These are phyloP conservation scores for Moesziomyces globuligerus DNA, from an alignment of 1,284 basidiomycete species.

Conservation along the genomic window DNA sequence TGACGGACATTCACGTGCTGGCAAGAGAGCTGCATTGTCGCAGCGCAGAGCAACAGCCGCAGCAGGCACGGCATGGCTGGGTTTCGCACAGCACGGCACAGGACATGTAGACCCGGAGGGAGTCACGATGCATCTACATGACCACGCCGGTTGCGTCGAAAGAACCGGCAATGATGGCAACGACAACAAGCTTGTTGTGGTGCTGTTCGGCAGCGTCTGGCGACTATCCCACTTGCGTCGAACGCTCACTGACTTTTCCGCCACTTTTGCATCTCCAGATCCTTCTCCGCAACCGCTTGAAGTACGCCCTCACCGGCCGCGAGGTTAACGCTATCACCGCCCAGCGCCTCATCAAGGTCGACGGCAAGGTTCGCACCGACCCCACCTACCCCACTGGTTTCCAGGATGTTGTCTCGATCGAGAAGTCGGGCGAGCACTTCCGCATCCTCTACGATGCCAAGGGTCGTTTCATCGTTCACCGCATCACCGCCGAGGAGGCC, in stretches of 20 bases:
- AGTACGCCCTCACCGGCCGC: slow-evolving; percentile 95
- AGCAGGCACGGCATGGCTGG: too few species aligned
- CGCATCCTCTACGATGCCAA: slow-evolving; percentile 99
- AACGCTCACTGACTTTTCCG: slow-evolving; percentile 4
- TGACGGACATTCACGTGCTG: too few species aligned
- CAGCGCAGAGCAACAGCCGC: too few species aligned
- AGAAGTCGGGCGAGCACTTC: slow-evolving; percentile 99
- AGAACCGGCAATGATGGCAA: too few species aligned
- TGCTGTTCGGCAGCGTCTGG: too few species aligned
- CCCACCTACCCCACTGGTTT: slow-evolving; percentile 96
- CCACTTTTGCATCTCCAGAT: slow-evolving; percentile 69
- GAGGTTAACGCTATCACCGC: slow-evolving; percentile 95
- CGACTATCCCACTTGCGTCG: background rate
- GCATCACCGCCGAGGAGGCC: slow-evolving; percentile 98
- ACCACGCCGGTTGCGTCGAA: too few species aligned
- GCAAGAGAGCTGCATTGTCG: too few species aligned
- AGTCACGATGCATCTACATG: too few species aligned
- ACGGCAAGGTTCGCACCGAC: slow-evolving; percentile 98
- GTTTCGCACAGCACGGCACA: too few species aligned
- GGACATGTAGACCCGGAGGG: too few species aligned
- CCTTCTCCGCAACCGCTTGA: slow-evolving; percentile 98
- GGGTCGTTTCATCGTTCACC: slow-evolving; percentile 98
- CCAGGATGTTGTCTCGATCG: slow-evolving; percentile 97
- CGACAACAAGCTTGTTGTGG: background rate
- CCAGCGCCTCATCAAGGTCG: slow-evolving; percentile 98